Evolutionary conservation across 2,329 filamentous ascomycete species (phyloP), one percentile per base, ranked within the genome.

Genomic region (Stachybotrys chartarum): DNA sequence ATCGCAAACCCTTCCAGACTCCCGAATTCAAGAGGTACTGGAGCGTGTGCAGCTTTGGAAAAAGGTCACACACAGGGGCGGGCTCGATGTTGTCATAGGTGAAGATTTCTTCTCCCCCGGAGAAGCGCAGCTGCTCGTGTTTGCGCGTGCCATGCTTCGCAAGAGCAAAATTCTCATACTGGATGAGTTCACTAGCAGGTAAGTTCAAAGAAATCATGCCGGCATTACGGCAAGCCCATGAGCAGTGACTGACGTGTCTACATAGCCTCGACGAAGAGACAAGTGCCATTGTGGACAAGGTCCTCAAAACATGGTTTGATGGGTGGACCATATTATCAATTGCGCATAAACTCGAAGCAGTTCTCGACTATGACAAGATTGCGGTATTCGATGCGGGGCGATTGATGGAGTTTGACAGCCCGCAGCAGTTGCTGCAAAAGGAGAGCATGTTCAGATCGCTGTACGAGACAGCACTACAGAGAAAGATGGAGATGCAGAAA

Each of bases 101-200:
- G 61, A 68, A 7, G 62, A 72, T 6, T 57, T 62, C 6, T 61
- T 77, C 3, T 76, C 72, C 1, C 71, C 75, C 49, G 78, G 79
- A 0, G 74, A 83, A 62, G 70, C 70, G 50, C 79, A 82, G 62
- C 66, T 82, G 10, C 77, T 82, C 56, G 75, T 72, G 45, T 64
- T 83, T 1, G 78, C 77, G 0, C 68, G 79, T 24, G 73, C 77
- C 0, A 65, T 82, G 14, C 59, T 81, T 30, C 64, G 70, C 8
- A 69, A 63, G 51, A 66, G 69, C 1, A 73, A 60, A 10, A 61
- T 82, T 6, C 62, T 80, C 2, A 65, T 81, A 3, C 58, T 79
- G 6, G 76, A 79, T 51, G 76, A 79, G 70, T 73, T 58, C 1
- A 68, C 60, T 5, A 67, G 64, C 60, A 67, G 62, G 66, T 69